Evolutionary conservation across 2,329 filamentous ascomycete species (phyloP).

Genomic region (Laburnicola sp.): DNA sequence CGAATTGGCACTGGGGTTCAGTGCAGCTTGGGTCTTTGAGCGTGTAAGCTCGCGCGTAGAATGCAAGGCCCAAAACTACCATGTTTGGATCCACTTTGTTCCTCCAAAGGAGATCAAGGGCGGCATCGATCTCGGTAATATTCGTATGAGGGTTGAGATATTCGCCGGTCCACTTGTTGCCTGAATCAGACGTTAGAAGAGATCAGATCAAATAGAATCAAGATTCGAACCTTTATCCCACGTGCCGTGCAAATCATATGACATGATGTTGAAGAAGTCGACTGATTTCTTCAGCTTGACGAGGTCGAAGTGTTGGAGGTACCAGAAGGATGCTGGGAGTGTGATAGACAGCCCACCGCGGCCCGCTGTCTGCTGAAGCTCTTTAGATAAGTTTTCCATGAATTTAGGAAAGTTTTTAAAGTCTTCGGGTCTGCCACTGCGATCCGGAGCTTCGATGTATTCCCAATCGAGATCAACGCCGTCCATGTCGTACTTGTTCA

Average conservation of each 20-base stretch:
- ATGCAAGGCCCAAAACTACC: slow-evolving; percentile 50
- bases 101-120: slow-evolving; percentile 52
- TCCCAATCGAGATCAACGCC: slow-evolving; percentile 54
- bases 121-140: slow-evolving; percentile 50
- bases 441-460: slow-evolving; percentile 7
- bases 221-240: slow-evolving; percentile 39
- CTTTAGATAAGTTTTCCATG: no score
- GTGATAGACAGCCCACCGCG: slow-evolving; percentile 19
- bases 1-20: slow-evolving; percentile 10
- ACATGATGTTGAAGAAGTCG: slow-evolving; percentile 52
- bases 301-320: slow-evolving; percentile 30
- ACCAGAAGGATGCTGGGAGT: slow-evolving; percentile 26
- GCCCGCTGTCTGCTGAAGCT: background rate
- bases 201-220: no score
- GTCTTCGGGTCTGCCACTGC: background rate
- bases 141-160: slow-evolving; percentile 47
- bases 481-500: slow-evolving; percentile 49
- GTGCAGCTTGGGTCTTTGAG: slow-evolving; percentile 20
- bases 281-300: slow-evolving; percentile 22
- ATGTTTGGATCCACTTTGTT: slow-evolving; percentile 47
- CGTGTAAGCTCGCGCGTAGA: slow-evolving; percentile 47
- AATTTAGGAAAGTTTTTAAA: background rate
- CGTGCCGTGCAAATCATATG: slow-evolving; percentile 51
- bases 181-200: no score
- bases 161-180: no score